Percentiles rank a stretch among this genome's conserved stretches.
These are phyloP conservation scores for Gardenia jasminoides DNA, from an alignment of 257 asterid genomes.

Conservation along the genomic window DNA sequence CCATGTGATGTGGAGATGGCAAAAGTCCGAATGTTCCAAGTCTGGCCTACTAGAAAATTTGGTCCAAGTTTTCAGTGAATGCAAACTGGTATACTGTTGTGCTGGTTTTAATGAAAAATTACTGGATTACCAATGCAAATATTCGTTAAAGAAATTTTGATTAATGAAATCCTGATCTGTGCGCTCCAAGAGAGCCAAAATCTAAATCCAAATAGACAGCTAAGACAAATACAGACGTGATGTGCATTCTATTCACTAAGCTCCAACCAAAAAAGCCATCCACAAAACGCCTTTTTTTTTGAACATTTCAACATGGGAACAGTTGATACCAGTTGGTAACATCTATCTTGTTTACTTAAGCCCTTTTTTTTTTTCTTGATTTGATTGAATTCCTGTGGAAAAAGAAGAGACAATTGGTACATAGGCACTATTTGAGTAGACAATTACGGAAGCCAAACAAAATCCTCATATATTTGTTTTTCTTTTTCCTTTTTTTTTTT, in stretches of 20 bases:
- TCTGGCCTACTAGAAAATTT: neutral
- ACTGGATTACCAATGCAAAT: neutral
- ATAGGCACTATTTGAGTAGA: neutral
- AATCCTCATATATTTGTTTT: neutral
- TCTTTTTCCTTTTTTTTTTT: neutral
- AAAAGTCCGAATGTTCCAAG: slow-evolving; percentile 10
- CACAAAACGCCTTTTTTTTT: slow-evolving; percentile 3
- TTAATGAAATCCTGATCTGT: neutral
- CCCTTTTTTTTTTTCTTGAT: neutral
- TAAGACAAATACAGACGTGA: slow-evolving; percentile 7
- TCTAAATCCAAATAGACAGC: slow-evolving; percentile 15
- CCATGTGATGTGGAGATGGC: neutral
- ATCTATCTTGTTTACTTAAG: neutral
- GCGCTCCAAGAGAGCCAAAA: slow-evolving; percentile 12
- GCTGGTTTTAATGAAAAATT: too few species aligned
- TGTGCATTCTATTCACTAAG: neutral
- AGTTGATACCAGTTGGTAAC: neutral
- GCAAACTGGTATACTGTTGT: neutral
- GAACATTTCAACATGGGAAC: slow-evolving; percentile 12
- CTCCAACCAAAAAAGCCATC: slow-evolving; percentile 1
- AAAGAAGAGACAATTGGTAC: neutral
- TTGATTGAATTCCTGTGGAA: neutral
- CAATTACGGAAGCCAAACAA: neutral
- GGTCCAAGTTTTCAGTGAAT: too few species aligned
- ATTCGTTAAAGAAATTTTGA: neutral